These are phyloP conservation scores for Pestalotiopsis sp. DNA, from an alignment of 2,329 filamentous ascomycete species.

Conservation along the genomic window DNA sequence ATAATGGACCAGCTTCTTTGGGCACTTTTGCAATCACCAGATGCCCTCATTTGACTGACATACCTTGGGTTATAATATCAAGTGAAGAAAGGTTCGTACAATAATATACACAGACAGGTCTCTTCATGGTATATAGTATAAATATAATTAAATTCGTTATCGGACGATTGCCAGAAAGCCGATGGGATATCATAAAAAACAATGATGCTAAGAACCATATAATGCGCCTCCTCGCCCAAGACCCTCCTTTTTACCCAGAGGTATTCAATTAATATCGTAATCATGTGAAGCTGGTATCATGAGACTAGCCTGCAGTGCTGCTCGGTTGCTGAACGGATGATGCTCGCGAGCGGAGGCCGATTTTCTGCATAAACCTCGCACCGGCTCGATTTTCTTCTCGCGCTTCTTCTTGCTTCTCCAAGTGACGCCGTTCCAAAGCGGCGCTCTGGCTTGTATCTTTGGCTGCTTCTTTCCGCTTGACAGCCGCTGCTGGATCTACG, in stretches of 20 bases:
- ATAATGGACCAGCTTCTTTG: too few relatives aligned
- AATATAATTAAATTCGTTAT: background rate
- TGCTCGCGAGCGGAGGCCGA: constrained; percentile 35
- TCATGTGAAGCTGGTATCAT: background rate
- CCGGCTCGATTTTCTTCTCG: constrained; percentile 41
- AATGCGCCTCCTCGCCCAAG: background rate
- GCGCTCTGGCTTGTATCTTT: constrained; percentile 64
- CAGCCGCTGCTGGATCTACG: constrained; percentile 61
- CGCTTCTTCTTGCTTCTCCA: constrained; percentile 39
- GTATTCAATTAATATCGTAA: background rate
- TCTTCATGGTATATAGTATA: background rate
- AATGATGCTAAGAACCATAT: background rate
- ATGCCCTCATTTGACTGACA: too few relatives aligned
- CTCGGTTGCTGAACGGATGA: constrained; percentile 1
- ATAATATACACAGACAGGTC: too few relatives aligned
- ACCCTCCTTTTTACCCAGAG: background rate
- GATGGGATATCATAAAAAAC: background rate
- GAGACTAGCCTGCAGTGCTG: background rate
- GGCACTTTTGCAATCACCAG: too few relatives aligned
- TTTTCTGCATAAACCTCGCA: constrained; percentile 41
- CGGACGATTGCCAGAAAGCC: background rate
- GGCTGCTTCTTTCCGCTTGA: constrained; percentile 58
- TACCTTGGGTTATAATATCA: too few relatives aligned
- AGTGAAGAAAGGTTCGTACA: too few relatives aligned
- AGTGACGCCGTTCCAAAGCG: constrained; percentile 48